Evolutionary conservation across 371 early-diverging fungal species (phyloP), one percentile per base, ranked within the genome.

Genomic region (Lichtheimia ornata): DNA sequence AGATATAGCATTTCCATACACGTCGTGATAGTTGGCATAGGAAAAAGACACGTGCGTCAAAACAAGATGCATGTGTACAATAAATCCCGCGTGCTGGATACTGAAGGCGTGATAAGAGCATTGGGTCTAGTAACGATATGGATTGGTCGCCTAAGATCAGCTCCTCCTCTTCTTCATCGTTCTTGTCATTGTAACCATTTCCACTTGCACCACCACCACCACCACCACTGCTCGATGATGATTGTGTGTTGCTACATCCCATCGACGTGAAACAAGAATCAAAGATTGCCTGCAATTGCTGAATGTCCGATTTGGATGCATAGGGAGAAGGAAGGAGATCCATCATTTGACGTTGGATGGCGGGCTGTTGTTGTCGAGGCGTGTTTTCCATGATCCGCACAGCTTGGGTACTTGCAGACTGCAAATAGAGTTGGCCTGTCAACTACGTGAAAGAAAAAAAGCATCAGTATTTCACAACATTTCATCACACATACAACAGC

Each of bases 61-160:
- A 81, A 22, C 73, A 69, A 4, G 76, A 62, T 20, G 53, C 54
- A 63, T 81, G 81, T 2, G 47, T 63, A 57, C 81, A 81, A 52
- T 76, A 72, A 13, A 74, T 65, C 5, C 78, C 69, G 51, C 76
- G 50, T 1, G 71, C 61, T 44, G 81, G 81, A 58, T 76, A 69
- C 27, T 72, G 56, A 27, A 77, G 72, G 2, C 59, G 65, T 3
- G 59, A 56, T 5, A 81, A 40, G 17, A 63, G 53, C 9, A 81
- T 53, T 0, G 81, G 77, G 56, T 81, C 81, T 0, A 63, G 27
- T 7, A 76, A 40, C 5, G 76, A 74, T 12, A 81, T 61, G 1
- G 47, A 41, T 53, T 81, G 72, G 47, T 72, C 72, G 3, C 69
- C 59, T 18, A 76, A 27, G n/a, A 65, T 65, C 15, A 69, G 61